These are phyloP conservation scores for Fonsecaea pugnacius DNA, from an alignment of 2,329 filamentous ascomycete species.

Conservation along the genomic window DNA sequence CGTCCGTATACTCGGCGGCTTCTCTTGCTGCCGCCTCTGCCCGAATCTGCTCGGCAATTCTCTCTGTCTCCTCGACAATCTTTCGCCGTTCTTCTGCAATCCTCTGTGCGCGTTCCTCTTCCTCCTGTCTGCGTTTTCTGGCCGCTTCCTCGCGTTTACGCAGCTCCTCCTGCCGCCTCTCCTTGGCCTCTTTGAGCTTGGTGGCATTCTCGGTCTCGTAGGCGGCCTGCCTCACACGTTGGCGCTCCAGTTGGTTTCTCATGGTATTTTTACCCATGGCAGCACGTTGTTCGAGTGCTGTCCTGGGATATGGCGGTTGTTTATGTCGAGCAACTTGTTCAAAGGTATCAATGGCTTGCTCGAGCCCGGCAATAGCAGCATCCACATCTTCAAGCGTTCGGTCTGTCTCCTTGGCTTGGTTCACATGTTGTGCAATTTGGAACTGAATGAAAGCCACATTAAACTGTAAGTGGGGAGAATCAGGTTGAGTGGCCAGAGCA, in stretches of 20 bases:
- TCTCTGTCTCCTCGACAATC: slow-evolving; percentile 76
- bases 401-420: slow-evolving; percentile 73
- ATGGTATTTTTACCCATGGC: slow-evolving; percentile 98
- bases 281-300: slow-evolving; percentile 90
- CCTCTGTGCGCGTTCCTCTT: slow-evolving; percentile 75
- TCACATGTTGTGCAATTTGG: slow-evolving; percentile 82
- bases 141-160: slow-evolving; percentile 77
- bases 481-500: slow-evolving; percentile 76
- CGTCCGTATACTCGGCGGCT: slow-evolving; percentile 79
- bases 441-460: slow-evolving; percentile 98
- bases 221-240: slow-evolving; percentile 79
- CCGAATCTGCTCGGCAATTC: slow-evolving; percentile 70
- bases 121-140: slow-evolving; percentile 67
- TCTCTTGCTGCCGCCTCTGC: slow-evolving; percentile 71
- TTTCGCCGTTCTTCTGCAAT: slow-evolving; percentile 83
- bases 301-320: slow-evolving; percentile 81
- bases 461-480: slow-evolving; percentile 91
- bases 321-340: slow-evolving; percentile 63
- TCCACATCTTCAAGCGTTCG: slow-evolving; percentile 80
- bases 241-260: slow-evolving; percentile 85
- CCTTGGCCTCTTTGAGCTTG: slow-evolving; percentile 79
- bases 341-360: slow-evolving; percentile 78
- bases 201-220: slow-evolving; percentile 93
- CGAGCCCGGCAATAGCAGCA: slow-evolving; percentile 76
- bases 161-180: slow-evolving; percentile 79